A percentile compares a stretch with the other conserved stretches of the same genome.
Evolutionary conservation across 2,329 filamentous ascomycete genomes (phyloP).

Genomic region (Aspergillus sojae): DNA sequence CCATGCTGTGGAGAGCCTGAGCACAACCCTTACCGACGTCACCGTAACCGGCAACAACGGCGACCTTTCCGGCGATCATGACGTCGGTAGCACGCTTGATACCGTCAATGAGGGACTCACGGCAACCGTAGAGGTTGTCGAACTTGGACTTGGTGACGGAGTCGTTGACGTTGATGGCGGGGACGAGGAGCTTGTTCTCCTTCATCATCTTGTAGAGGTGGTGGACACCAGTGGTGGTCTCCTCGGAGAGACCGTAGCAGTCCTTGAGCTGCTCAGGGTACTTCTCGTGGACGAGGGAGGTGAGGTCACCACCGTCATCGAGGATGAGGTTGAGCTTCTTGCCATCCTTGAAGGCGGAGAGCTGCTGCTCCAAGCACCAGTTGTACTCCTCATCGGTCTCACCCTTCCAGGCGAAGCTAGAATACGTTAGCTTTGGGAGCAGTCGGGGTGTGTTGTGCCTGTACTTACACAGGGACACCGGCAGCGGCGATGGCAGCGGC

Average conservation of each 20-base stretch:
- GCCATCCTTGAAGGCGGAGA: slow-evolving; percentile 92
- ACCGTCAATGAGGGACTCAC: slow-evolving; percentile 96
- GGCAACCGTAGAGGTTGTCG: slow-evolving; percentile 99
- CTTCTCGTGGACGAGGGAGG: slow-evolving; percentile 93
- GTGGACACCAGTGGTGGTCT: slow-evolving; percentile 99
- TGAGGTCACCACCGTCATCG: slow-evolving; percentile 97
- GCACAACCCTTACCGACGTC: slow-evolving; percentile 99
- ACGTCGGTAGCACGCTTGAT: slow-evolving; percentile 99
- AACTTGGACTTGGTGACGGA: slow-evolving; percentile 99
- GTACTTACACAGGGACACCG: slow-evolving; percentile 78
- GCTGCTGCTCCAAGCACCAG: slow-evolving; percentile 99
- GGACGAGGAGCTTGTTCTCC: slow-evolving; percentile 83
- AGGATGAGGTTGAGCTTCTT: slow-evolving; percentile 98
- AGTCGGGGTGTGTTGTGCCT: neutral
- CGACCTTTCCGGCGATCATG: slow-evolving; percentile 99
- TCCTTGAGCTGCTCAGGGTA: slow-evolving; percentile 97
- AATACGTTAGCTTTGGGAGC: slow-evolving; percentile 3
- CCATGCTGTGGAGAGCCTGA: slow-evolving; percentile 93
- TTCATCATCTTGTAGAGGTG: slow-evolving; percentile 99
- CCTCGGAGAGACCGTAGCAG: slow-evolving; percentile 98
- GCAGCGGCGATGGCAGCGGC: slow-evolving; percentile 94
- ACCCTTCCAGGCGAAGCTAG: slow-evolving; percentile 72
- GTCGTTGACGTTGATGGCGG: slow-evolving; percentile 99
- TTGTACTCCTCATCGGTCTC: slow-evolving; percentile 99
- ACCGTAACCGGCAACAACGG: slow-evolving; percentile 96